Evolutionary conservation across 1,284 basidiomycete species (phyloP).

Genomic region (Paramarasmius palmivorus): DNA sequence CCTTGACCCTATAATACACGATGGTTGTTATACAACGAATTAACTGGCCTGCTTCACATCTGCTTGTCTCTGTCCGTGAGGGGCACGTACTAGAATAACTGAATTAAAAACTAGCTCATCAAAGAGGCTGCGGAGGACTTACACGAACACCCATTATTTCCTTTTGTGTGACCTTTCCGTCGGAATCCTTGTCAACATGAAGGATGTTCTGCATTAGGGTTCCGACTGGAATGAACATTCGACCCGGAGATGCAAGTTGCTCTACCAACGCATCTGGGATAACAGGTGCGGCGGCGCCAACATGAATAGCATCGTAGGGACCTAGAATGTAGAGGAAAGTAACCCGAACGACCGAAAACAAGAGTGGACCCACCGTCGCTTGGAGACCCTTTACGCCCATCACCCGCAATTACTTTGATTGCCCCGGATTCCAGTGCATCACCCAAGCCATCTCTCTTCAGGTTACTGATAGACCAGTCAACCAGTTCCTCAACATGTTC

Average conservation of each 20-base stretch:
- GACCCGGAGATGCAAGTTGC: conserved; percentile 82
- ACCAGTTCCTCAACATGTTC: conserved; percentile 87
- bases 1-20: no score
- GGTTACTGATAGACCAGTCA: conserved; percentile 69
- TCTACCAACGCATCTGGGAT: conserved; percentile 78
- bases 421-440: conserved; percentile 48
- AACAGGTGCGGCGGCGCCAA: conserved; percentile 86
- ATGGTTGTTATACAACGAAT: no score
- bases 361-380: conserved; percentile 23
- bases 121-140: conserved; percentile 32
- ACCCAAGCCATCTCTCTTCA: conserved; percentile 68
- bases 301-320: conserved; percentile 90
- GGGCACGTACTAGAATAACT: conserved; percentile 7
- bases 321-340: conserved; percentile 36
- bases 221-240: conserved; percentile 95
- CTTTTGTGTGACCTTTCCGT: conserved; percentile 69
- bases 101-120: background rate
- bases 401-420: conserved; percentile 73
- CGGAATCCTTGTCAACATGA: conserved; percentile 79
- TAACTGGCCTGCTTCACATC: no score
- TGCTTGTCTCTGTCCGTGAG: background rate
- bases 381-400: conserved; percentile 77
- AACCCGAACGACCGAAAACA: background rate
- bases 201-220: conserved; percentile 61
- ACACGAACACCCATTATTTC: conserved; percentile 84